A percentile compares a stretch with the other conserved stretches of the same genome.
Conservation (phyloP, 495 filamentous ascomycete species). For the Aspergillus biplanus region DNA sequence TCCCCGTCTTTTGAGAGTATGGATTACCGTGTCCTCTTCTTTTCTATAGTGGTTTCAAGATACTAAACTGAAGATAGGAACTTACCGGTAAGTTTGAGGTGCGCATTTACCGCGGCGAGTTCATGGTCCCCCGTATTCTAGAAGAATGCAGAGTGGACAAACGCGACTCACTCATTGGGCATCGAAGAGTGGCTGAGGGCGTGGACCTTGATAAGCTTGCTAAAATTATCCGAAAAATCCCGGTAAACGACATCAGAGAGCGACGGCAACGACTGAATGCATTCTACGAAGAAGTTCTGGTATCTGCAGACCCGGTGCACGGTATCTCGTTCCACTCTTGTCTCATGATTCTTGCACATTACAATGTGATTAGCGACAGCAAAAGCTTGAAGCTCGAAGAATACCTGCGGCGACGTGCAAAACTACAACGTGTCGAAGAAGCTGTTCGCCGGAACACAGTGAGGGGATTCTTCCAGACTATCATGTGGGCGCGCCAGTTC, state of each 20-base stretch:
- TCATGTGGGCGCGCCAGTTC: slow-evolving; percentile 87
- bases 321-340: slow-evolving; percentile 92
- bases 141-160: slow-evolving; percentile 73
- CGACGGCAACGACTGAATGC: slow-evolving; percentile 79
- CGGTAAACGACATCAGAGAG: slow-evolving; percentile 70
- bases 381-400: slow-evolving; percentile 94
- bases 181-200: slow-evolving; percentile 62
- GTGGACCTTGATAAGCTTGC: slow-evolving; percentile 81
- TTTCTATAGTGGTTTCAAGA: not conserved
- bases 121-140: slow-evolving; percentile 79
- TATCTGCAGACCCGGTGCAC: slow-evolving; percentile 82
- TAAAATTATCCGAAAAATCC: slow-evolving; percentile 72
- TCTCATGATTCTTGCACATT: slow-evolving; percentile 96
- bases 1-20: slow-evolving; percentile 80
- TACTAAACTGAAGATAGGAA: slow-evolving; percentile 50
- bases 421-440: slow-evolving; percentile 95
- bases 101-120: slow-evolving; percentile 93
- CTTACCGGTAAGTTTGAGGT: slow-evolving; percentile 94
- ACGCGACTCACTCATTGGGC: slow-evolving; percentile 42
- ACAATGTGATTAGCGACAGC: slow-evolving; percentile 98
- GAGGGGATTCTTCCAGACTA: slow-evolving; percentile 92
- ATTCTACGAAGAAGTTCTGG: slow-evolving; percentile 96
- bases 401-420: slow-evolving; percentile 86
- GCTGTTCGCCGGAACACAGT: slow-evolving; percentile 88
- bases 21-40: slow-evolving; percentile 23